Conservation (phyloP, 2,329 filamentous ascomycete species). For the Aureobasidium subglaciale region DNA sequence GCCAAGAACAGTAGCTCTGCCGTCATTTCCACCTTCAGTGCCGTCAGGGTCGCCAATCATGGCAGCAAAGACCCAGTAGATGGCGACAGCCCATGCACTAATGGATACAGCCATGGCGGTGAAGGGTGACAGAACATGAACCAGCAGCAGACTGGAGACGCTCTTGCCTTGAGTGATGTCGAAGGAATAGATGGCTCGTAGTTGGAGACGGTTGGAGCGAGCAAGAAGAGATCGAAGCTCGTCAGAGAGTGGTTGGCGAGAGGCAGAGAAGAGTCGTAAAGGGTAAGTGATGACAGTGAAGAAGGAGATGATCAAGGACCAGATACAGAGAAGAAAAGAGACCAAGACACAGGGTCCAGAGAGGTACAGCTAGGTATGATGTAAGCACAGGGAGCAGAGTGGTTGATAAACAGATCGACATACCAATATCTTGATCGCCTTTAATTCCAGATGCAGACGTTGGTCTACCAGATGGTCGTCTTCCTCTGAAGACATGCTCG, state of each 20-base stretch:
- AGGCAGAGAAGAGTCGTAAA: conserved; percentile 42
- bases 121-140: conserved; percentile 50
- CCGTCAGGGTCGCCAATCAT: conserved; percentile 57
- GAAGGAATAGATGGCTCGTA: conserved; percentile 41
- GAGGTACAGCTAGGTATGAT: conserved; percentile 40
- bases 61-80: conserved; percentile 56
- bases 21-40: conserved; percentile 52
- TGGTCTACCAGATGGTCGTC: conserved; percentile 31
- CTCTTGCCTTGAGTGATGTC: conserved; percentile 33
- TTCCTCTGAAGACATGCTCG: conserved; percentile 20
- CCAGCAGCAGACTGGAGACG: conserved; percentile 40
- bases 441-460: conserved; percentile 35
- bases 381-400: conserved; percentile 4
- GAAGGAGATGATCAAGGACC: conserved; percentile 46
- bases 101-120: conserved; percentile 50
- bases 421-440: conserved; percentile 39
- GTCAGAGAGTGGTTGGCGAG: conserved; percentile 40
- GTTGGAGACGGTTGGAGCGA: conserved; percentile 46
- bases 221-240: conserved; percentile 48
- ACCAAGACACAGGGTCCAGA: conserved; percentile 48
- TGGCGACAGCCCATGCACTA: conserved; percentile 52
- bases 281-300: conserved; percentile 47
- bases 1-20: conserved; percentile 51
- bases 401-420: conserved; percentile 3
- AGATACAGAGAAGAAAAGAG: conserved; percentile 47